Base-by-base conservation (phyloP, 2,329 filamentous ascomycete genomes). In the Cladosporium sphaerospermum region DNA sequence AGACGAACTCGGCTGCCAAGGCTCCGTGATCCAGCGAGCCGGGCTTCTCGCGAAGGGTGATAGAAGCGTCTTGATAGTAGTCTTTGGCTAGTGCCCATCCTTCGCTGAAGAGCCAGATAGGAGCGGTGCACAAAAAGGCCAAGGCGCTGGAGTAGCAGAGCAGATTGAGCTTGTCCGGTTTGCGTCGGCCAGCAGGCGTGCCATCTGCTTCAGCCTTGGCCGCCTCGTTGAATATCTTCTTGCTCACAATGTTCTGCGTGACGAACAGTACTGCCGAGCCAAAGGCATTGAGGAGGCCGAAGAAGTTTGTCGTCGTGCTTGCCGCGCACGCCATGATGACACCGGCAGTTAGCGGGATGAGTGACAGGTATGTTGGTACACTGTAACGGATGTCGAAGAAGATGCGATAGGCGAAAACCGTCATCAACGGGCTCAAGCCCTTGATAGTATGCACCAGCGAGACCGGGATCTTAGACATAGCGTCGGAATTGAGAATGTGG, bases 381-480 rank as follows among this genome's bases (percentile, higher is more conserved):
- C 90, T 89, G 69, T 99, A 97, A 60, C 82, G 84, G 56, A 97
- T 95, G 62, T 89, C 80, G 73, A 92, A 95, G 66, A 96, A 78
- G 59, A 95, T 72, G 51, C 93, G 85, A 68, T 99, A 99, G 49
- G 93, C 93, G 52, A 95, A 71, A 40, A 99, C 93, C 0, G 93
- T 99, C 69, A 99, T 95, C 7, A 99, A 77, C 3, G 93, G 93
- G 2, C 92, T 97, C 23, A 99, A 82, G 7, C 93, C 93, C 74
- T 99, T 99, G 73, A 99, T 97, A 1, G 93, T 99, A 71, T 99
- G 93, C 3, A 99, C 93, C 34, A 99, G 80, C 6, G 93, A 97
- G 1, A 99, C 93, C 0, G 93, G 92, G 52, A 99, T 97, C 68
- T 90, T 88, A 47, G 89, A 86, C 32, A 92, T 99, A 28, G 93